Evolutionary conservation across 164 flowering plant species (phyloP), one percentile per base, ranked within the genome.

Genomic region (Vitis labrusca): DNA sequence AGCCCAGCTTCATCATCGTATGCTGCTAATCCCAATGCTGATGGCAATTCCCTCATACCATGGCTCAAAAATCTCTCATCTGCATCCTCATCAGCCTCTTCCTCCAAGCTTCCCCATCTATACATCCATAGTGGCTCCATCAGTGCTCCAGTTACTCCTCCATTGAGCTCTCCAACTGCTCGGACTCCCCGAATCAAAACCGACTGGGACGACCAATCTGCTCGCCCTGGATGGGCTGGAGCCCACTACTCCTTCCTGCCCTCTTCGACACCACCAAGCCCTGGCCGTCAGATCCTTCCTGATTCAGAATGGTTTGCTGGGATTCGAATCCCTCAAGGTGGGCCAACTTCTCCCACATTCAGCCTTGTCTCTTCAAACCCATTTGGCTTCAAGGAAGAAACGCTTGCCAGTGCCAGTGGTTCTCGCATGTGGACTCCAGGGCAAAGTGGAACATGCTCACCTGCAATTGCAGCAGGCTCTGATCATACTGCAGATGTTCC

Each of bases 71-170:
- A 91, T 76, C 88, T 93, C 16, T 90, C 97, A 44, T 88, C 97
- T 23, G 76, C 73, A 63, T 78, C 88, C 17, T 86, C 92, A 3
- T 81, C 89, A 10, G 73, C 81, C 27, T 75, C 89, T 19, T 84
- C 90, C 14, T 80, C 90, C 56, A 91, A 87, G 79, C 73, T 81
- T 47, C 86, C 94, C 54, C 81, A 85, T 80, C 86, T 85, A n/a
- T 87, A 83, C 73, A 70, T 87, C 58, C 92, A 83, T 27, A 77
- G 85, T n/a, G 98, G 97, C 9, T 95, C 99, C 29, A 86, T 93
- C 47, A 95, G 99, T 79, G 99, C 98, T 71, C 99, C 99, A 13
- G 95, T 95, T 11, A 95, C 99, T 27, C 98, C 98, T 71, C 99
- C 99, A 29, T 71, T 88, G 69, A 95, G 98, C 80, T 95, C 99